Conservation (phyloP, 140 eudicot genomes). For the Cichorium intybus region DNA sequence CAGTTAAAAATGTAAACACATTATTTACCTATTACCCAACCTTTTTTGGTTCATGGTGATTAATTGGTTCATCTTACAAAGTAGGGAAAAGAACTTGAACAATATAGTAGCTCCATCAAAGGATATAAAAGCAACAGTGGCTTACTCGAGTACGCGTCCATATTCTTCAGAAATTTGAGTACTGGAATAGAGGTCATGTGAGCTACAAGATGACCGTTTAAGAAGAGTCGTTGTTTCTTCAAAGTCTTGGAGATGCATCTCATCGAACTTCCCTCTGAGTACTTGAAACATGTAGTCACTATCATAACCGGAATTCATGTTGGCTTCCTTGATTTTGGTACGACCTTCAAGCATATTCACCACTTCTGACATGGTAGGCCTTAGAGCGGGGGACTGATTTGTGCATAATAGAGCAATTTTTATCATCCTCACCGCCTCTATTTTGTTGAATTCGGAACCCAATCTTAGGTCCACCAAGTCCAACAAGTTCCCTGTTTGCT, state of each 20-base stretch:
- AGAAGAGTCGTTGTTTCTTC: neutral
- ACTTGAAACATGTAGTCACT: constrained; percentile 33
- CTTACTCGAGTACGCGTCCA: too few species aligned
- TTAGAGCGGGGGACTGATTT: constrained; percentile 41
- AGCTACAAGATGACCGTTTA: constrained; percentile 8
- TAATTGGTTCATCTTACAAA: too few species aligned
- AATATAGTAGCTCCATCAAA: too few species aligned
- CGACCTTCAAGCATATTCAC: constrained; percentile 44
- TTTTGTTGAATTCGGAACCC: constrained; percentile 33
- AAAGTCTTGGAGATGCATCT: neutral
- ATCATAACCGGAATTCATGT: neutral
- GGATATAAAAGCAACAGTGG: too few species aligned
- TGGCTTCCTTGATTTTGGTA: constrained; percentile 19
- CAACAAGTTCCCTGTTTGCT: constrained; percentile 30
- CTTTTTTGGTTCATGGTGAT: too few species aligned
- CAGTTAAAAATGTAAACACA: too few species aligned
- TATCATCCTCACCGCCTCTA: constrained; percentile 43
- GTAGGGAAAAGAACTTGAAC: too few species aligned
- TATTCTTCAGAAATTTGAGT: neutral
- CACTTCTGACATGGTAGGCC: too few species aligned
- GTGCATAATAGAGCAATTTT: constrained; percentile 54
- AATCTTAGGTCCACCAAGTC: constrained; percentile 52
- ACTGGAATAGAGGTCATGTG: neutral
- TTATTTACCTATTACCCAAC: too few species aligned
- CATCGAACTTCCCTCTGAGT: constrained; percentile 20